These are phyloP conservation scores for Rhodotorula sp. DNA, from an alignment of 1,284 basidiomycete genomes.

Conservation along the genomic window DNA sequence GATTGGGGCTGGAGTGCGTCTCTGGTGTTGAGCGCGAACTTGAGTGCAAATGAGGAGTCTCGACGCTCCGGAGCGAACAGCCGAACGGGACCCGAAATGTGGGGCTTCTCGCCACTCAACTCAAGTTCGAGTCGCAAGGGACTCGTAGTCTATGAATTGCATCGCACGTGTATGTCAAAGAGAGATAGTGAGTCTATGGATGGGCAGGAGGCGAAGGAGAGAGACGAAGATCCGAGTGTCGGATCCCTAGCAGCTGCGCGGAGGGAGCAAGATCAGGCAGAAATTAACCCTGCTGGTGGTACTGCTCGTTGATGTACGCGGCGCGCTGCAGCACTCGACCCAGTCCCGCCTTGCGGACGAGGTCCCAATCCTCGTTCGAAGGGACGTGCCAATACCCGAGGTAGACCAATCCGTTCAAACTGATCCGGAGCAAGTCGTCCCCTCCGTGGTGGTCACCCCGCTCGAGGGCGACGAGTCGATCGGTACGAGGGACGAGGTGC, in stretches of 20 bases:
- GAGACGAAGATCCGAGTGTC: too few relatives aligned
- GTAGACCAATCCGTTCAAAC: conserved; percentile 28
- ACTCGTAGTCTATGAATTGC: background rate
- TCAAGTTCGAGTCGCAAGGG: too few relatives aligned
- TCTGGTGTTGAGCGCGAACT: background rate
- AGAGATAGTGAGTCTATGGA: too few relatives aligned
- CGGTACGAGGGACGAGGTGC: conserved; percentile 23
- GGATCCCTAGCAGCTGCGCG: too few relatives aligned
- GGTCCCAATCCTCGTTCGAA: conserved; percentile 1
- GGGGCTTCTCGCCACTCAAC: background rate
- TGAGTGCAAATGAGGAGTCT: background rate
- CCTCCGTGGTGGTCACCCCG: background rate
- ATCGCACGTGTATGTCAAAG: too few relatives aligned
- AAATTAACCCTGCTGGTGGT: too few relatives aligned
- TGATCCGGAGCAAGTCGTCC: conserved; percentile 1
- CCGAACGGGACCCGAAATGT: background rate
- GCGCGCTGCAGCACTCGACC: conserved; percentile 6
- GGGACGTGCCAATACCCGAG: conserved; percentile 23
- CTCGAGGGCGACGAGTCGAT: conserved; percentile 6
- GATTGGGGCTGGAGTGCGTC: background rate
- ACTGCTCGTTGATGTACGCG: conserved; percentile 24
- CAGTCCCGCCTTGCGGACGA: conserved; percentile 12
- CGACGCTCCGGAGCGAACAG: too few relatives aligned
- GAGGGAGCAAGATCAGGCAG: too few relatives aligned
- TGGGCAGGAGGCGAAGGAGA: too few relatives aligned